phyloP scores from a whole-genome alignment of 768 basidiomycete species.

The Cystobasidium tubakii region DNA sequence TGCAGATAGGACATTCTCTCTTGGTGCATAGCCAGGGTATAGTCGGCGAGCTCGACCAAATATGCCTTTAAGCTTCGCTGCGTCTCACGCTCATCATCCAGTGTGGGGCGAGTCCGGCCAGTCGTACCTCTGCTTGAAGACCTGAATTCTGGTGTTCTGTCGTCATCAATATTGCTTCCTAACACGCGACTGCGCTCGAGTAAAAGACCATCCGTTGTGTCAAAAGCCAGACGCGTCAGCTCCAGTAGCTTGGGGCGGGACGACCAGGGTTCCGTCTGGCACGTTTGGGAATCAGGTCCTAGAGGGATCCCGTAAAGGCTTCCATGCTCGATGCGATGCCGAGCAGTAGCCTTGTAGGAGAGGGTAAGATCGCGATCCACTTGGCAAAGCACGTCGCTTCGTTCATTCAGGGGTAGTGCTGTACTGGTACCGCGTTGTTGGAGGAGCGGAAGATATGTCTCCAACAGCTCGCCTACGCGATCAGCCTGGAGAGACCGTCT shows the following conservation, averaged over 20 bases:
- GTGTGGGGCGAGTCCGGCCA: not conserved
- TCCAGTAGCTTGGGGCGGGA: conserved; percentile 65
- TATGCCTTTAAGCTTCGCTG: conserved; percentile 49
- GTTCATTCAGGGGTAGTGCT: not conserved
- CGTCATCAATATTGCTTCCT: conserved; percentile 47
- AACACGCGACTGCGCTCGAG: conserved; percentile 48
- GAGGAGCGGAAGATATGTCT: conserved; percentile 56
- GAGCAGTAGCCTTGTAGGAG: conserved; percentile 61
- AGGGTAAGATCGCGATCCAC: conserved; percentile 3
- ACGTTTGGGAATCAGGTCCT: conserved; percentile 53
- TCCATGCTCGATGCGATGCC: conserved; percentile 67
- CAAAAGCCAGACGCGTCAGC: conserved; percentile 65
- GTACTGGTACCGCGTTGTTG: not conserved
- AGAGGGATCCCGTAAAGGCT: conserved; percentile 71
- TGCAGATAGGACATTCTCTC: conserved; percentile 42
- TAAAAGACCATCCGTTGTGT: conserved; percentile 50
- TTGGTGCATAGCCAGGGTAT: conserved; percentile 41
- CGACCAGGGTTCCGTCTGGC: conserved; percentile 65
- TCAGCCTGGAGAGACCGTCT: not conserved
- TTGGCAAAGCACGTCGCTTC: not conserved
- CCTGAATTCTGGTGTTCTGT: conserved; percentile 28
- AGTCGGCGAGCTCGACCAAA: conserved; percentile 49
- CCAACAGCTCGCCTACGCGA: conserved; percentile 62
- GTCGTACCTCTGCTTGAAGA: not conserved
- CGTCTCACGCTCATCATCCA: conserved; percentile 39